Base-by-base conservation (phyloP, 2,329 filamentous ascomycete genomes). In the Shiraia sp. region DNA sequence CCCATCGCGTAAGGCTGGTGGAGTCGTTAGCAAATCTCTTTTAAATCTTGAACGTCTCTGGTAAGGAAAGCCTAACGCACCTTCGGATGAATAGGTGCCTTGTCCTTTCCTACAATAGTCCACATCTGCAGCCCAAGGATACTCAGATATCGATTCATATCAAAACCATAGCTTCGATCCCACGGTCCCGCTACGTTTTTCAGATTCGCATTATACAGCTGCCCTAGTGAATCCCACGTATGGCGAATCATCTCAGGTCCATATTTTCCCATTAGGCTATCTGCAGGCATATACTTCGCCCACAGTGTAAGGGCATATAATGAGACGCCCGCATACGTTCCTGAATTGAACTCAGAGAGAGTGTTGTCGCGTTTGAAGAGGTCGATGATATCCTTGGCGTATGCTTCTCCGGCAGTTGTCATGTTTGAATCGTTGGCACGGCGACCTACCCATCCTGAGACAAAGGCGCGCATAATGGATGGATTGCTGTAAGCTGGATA, bases 161-260 rank as follows among this genome's bases (percentile, higher is more conserved):
- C 81, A 42, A 77, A 84, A 1, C 81, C 81, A 47, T 85, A 85
- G 0, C 76, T 71, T 0, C 82, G 75, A 59, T 85, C 82, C 82
- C 82, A 85, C 0, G 82, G 82, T 0, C 82, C 82, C 2, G 81
- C 81, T 33, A 84, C 73, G 46, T 85, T 85, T 49, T 74, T 78
- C 65, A 85, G 62, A 2, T 75, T 72, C 1, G 81, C 76, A 38
- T 84, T 79, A 71, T 80, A 85, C 1, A 85, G 71, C 32, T 75
- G 51, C 0, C 72, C 71, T 2, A 80, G 69, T 3, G 73, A 70
- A 4, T 73, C 66, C 81, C 80, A 85, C 0, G 76, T 81, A 10
- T 74, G 59, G 4, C 63, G 47, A 13, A 84, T 71, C 73, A 84
- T 81, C 4, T 69, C 65, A 0, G 72, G 68, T 0, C 75, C 80